These are phyloP conservation scores for Neonectria ditissima DNA, from an alignment of 2,329 filamentous ascomycete species.

Conservation along the genomic window DNA sequence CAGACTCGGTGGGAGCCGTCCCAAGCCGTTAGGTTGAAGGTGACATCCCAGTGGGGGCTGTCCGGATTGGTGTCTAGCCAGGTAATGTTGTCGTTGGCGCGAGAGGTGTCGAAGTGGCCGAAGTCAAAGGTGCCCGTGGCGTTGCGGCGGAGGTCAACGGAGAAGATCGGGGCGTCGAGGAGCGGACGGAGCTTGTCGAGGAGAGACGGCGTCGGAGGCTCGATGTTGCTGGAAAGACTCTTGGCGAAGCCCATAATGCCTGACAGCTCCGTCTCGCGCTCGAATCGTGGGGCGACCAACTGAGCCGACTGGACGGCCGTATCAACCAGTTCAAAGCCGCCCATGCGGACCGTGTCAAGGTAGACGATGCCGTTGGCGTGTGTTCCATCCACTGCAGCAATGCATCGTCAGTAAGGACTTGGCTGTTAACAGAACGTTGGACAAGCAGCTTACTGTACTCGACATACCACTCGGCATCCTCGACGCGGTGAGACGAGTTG, in stretches of 20 bases:
- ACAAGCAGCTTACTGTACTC: slow-evolving; percentile 59
- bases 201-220: slow-evolving; percentile 57
- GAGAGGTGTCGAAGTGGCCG: slow-evolving; percentile 58
- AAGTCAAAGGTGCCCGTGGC: slow-evolving; percentile 64
- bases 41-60: slow-evolving; percentile 55
- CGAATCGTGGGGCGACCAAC: slow-evolving; percentile 56
- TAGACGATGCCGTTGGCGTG: slow-evolving; percentile 62
- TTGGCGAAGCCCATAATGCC: slow-evolving; percentile 67
- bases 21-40: slow-evolving; percentile 62
- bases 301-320: slow-evolving; percentile 64
- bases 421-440: background rate
- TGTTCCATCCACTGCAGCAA: slow-evolving; percentile 56
- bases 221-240: slow-evolving; percentile 57
- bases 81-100: slow-evolving; percentile 55
- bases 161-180: slow-evolving; percentile 59
- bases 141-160: slow-evolving; percentile 62
- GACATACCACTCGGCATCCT: slow-evolving; percentile 61
- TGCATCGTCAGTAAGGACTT: background rate
- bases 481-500: slow-evolving; percentile 55
- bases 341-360: slow-evolving; percentile 62
- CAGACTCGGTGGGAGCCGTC: slow-evolving; percentile 62
- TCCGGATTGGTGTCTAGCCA: slow-evolving; percentile 54
- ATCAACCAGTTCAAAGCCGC: slow-evolving; percentile 56
- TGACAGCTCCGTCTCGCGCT: slow-evolving; percentile 56
- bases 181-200: slow-evolving; percentile 57